A percentile compares a stretch with the other conserved stretches of the same genome.
phyloP scores from a whole-genome alignment of 176 grass and related monocot species.

The Musa beccarii region DNA sequence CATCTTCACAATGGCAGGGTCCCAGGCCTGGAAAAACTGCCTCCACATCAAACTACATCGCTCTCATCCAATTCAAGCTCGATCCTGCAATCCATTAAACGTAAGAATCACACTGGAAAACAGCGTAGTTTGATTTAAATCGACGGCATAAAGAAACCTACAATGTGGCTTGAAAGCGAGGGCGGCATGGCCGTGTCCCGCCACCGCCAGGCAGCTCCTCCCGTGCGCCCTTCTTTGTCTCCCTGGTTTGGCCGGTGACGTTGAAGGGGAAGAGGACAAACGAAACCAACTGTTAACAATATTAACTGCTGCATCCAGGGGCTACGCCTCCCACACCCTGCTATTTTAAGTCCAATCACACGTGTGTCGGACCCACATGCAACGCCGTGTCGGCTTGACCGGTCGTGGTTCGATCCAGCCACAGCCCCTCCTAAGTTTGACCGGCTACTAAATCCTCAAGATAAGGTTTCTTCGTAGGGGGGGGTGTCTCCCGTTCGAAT shows the following conservation, averaged over 20 bases:
- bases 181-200: neutral
- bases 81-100: neutral
- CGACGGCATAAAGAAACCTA: neutral
- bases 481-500: neutral
- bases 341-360: neutral
- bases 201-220: neutral
- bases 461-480: neutral
- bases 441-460: neutral
- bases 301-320: neutral
- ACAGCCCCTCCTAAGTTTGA: neutral
- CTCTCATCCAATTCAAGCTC: neutral
- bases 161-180: neutral
- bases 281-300: neutral
- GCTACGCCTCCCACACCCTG: no score
- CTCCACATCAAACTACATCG: slow-evolving; percentile 1
- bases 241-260: neutral
- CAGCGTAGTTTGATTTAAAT: neutral
- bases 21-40: slow-evolving; percentile 6
- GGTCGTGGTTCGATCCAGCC: neutral
- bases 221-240: slow-evolving; percentile 6
- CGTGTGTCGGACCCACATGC: neutral
- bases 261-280: no score
- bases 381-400: neutral
- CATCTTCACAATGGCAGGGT: neutral
- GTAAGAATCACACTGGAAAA: neutral